Conservation (phyloP, 116 monocot genomes). For the Posidonia oceanica region DNA sequence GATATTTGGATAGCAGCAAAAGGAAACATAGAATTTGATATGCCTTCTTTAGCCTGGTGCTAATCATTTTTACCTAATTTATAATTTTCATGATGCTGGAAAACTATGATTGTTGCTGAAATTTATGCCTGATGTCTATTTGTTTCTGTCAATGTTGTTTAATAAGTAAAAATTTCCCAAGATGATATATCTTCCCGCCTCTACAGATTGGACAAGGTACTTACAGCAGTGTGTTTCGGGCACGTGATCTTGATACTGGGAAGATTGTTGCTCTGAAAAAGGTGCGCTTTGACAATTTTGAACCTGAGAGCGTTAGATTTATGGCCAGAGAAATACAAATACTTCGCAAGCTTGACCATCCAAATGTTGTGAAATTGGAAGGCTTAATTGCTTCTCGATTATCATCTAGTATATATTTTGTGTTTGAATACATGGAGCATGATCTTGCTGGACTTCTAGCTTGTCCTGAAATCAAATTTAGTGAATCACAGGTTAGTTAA, state of each 20-base stretch:
- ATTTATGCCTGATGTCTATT: too few relatives aligned
- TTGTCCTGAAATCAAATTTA: conserved; percentile 64
- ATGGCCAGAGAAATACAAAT: conserved; percentile 93
- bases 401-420: conserved; percentile 78
- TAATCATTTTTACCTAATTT: too few relatives aligned
- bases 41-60: too few relatives aligned
- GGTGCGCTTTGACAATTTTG: conserved; percentile 86
- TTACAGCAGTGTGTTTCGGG: conserved; percentile 85
- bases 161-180: too few relatives aligned
- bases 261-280: conserved; percentile 88
- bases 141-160: too few relatives aligned
- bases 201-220: conserved; percentile 88
- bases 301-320: conserved; percentile 89
- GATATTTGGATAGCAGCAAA: too few relatives aligned
- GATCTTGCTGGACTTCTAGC: conserved; percentile 79
- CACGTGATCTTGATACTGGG: conserved; percentile 64
- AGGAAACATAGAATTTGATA: too few relatives aligned
- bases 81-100: too few relatives aligned
- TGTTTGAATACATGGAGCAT: conserved; percentile 98
- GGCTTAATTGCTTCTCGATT: conserved; percentile 68
- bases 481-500: conserved; percentile 72
- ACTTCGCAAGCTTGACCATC: conserved; percentile 79
- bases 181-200: too few relatives aligned
- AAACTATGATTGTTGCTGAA: too few relatives aligned
- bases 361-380: conserved; percentile 76